Evolutionary conservation across 2,329 filamentous ascomycete genomes (phyloP).

Genomic region (Amphichorda felina): DNA sequence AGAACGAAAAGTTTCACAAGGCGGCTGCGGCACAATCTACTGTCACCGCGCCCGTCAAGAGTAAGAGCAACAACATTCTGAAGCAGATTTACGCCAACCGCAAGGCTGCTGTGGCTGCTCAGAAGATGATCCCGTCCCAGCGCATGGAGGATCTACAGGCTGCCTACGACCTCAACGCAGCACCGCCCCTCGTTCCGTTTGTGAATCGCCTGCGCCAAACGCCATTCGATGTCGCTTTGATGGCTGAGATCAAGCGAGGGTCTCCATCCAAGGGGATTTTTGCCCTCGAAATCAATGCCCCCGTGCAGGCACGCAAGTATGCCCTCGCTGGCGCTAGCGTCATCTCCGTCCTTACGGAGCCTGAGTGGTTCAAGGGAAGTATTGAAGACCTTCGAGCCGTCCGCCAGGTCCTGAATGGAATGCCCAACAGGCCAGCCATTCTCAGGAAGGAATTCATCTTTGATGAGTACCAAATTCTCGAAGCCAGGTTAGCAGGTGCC

Average conservation of each 20-base stretch:
- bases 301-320: conserved; percentile 82
- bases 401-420: conserved; percentile 74
- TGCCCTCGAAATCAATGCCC: conserved; percentile 74
- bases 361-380: conserved; percentile 98
- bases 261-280: conserved; percentile 96
- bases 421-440: conserved; percentile 86
- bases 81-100: conserved; percentile 84
- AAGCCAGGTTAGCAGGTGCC: conserved; percentile 83
- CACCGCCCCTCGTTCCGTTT: conserved; percentile 75
- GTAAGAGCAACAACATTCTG: conserved; percentile 72
- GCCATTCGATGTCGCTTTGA: conserved; percentile 78
- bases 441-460: conserved; percentile 96
- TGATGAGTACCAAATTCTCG: conserved; percentile 95
- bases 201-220: conserved; percentile 68
- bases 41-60: conserved; percentile 12
- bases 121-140: conserved; percentile 79
- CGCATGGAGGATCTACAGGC: conserved; percentile 75
- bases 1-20: conserved; percentile 52
- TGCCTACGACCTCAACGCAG: conserved; percentile 71
- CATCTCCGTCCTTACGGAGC: conserved; percentile 96
- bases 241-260: conserved; percentile 95
- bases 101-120: conserved; percentile 60
- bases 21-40: conserved; percentile 16
- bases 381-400: conserved; percentile 87
- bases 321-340: conserved; percentile 90